Conservation (phyloP, 2,329 filamentous ascomycete species). For the Mariannaea elegans region DNA sequence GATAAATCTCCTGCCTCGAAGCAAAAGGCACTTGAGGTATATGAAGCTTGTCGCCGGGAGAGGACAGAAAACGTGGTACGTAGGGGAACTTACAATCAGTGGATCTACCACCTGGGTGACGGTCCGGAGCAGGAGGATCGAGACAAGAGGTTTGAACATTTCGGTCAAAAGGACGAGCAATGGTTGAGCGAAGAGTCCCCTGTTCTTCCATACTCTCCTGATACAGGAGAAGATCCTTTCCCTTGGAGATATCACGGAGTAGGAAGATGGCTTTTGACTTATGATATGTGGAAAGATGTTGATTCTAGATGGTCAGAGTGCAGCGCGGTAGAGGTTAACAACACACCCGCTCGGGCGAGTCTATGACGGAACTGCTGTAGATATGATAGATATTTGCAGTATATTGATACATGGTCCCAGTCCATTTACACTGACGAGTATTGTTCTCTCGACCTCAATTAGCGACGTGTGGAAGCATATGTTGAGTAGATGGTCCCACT, state of each 20-base stretch:
- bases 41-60: constrained; percentile 65
- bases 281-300: constrained; percentile 50
- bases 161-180: constrained; percentile 42
- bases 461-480: too few relatives aligned
- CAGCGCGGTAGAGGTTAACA: neutral
- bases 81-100: constrained; percentile 68
- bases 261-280: constrained; percentile 50
- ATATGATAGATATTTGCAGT: neutral
- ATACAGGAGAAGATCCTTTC: constrained; percentile 52
- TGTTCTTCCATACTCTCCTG: constrained; percentile 32
- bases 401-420: too few relatives aligned
- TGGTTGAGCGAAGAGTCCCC: constrained; percentile 40
- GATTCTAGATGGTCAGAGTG: constrained; percentile 42
- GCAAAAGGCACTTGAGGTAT: constrained; percentile 52
- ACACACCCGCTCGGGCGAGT: constrained; percentile 15
- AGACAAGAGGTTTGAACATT: constrained; percentile 50
- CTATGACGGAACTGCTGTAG: constrained; percentile 11
- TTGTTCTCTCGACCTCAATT: too few relatives aligned
- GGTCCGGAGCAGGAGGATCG: constrained; percentile 64
- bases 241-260: constrained; percentile 53
- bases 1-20: constrained; percentile 49
- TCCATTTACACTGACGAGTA: too few relatives aligned
- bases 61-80: constrained; percentile 68
- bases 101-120: constrained; percentile 69
- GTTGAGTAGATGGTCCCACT: too few relatives aligned